Evolutionary conservation across 2,329 filamentous ascomycete genomes (phyloP).

Genomic region (Parastagonospora avenae): DNA sequence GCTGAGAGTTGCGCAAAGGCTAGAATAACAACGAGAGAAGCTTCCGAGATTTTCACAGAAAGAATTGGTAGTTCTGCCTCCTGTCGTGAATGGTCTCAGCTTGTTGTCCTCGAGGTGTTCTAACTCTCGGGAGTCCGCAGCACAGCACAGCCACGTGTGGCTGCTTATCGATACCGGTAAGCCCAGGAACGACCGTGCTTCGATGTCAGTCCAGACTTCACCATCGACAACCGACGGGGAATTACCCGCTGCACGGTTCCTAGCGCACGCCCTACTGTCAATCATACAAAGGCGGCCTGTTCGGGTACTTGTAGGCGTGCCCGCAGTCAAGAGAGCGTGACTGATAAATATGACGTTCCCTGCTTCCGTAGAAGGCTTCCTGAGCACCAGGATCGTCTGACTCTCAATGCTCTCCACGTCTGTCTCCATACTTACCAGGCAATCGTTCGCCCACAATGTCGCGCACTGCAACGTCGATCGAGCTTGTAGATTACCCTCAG

Average conservation of each 20-base stretch:
- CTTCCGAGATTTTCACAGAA: not conserved
- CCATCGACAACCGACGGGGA: slow-evolving; percentile 2
- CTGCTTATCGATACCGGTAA: slow-evolving; percentile 2
- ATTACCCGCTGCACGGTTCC: not conserved
- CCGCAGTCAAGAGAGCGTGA: no score
- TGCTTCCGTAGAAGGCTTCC: no score
- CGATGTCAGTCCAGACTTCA: not conserved
- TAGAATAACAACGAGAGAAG: not conserved
- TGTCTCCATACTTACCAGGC: not conserved
- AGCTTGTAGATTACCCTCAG: slow-evolving; percentile 20
- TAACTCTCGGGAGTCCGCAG: slow-evolving; percentile 6
- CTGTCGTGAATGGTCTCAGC: not conserved
- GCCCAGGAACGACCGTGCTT: not conserved
- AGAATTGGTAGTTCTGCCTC: not conserved
- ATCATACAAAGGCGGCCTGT: no score
- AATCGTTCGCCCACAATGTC: slow-evolving; percentile 22
- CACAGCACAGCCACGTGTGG: slow-evolving; percentile 2
- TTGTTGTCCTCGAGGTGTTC: not conserved
- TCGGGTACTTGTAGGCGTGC: no score
- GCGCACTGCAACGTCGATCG: slow-evolving; percentile 31
- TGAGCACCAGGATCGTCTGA: no score
- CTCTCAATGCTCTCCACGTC: not conserved
- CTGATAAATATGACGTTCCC: no score
- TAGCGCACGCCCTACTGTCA: no score
- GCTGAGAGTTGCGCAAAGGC: not conserved